Base-by-base conservation (phyloP, 257 asterid genomes). In the Solanum dulcamara region DNA sequence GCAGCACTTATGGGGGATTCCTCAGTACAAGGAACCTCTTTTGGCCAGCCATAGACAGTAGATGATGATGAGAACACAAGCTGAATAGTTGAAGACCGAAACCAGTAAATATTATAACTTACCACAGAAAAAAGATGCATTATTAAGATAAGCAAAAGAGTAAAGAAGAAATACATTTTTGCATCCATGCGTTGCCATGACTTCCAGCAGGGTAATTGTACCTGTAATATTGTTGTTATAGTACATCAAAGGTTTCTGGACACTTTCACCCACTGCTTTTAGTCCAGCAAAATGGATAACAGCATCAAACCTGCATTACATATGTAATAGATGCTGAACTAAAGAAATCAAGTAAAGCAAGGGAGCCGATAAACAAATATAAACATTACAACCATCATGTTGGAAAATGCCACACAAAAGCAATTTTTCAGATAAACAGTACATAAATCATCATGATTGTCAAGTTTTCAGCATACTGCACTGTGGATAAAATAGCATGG, bases 221-320 rank as follows among this genome's bases (percentile, higher is more conserved):
- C 99, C 98, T 57, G 90, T 91, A 72, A 97, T 90, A 87, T 97
- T 97, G 84, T 97, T 95, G 88, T 95, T 88, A 89, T 92, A 97
- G 85, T 94, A 95, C 95, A 92, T 8, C 92, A 95, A 87, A 7
- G 99, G 99, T 59, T 97, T 94, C 83, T 91, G 91, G 50, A 95
- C 98, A 86, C 99, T 97, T 94, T 97, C 99, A 53, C 99, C 99
- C 4, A 97, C 99, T 40, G 99, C 99, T 90, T 97, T 97, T 75
- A 97, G 84, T 87, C 99, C 99, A 86, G 99, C 99, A 93, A 97
- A 95, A 88, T 97, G 99, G 81, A 97, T 94, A 72, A 94, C 99
- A 18, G 99, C 99, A 80, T 93, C 96, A 86, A 97, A 97, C 94
- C 99, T 97, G 91, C 81, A 48, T 48, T 28, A 10, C 44, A 48